Evolutionary conservation across 805 yeast genomes (phyloP).

Genomic region (Hyphopichia homilentoma): DNA sequence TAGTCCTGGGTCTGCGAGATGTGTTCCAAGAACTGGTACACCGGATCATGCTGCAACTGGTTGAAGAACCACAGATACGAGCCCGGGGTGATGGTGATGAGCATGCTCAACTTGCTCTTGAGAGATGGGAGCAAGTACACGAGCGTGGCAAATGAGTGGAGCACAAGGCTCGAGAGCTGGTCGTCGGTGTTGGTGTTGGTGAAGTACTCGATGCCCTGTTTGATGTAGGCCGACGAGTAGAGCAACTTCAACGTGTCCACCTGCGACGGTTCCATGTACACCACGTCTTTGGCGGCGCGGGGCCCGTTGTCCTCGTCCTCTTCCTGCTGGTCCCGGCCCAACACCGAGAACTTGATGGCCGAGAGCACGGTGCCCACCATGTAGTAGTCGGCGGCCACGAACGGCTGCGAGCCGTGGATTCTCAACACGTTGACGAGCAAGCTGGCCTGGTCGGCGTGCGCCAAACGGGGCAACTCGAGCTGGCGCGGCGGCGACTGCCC

Average conservation of each 20-base stretch:
- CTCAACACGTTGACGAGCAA: slow-evolving; percentile 15
- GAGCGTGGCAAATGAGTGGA: slow-evolving; percentile 22
- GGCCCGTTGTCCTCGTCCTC: slow-evolving; percentile 11
- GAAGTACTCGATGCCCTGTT: slow-evolving; percentile 13
- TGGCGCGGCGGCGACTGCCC: too few species aligned
- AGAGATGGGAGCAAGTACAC: slow-evolving; percentile 34
- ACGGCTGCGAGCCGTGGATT: slow-evolving; percentile 12
- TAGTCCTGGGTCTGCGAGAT: slow-evolving; percentile 8
- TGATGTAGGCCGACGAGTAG: slow-evolving; percentile 19
- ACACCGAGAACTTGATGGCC: slow-evolving; percentile 14
- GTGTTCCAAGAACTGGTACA: slow-evolving; percentile 12
- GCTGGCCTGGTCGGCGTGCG: too few species aligned
- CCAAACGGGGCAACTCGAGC: too few species aligned
- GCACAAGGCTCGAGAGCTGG: slow-evolving; percentile 9
- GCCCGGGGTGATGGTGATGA: slow-evolving; percentile 38
- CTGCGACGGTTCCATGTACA: slow-evolving; percentile 4
- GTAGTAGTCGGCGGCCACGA: slow-evolving; percentile 13
- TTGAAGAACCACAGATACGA: slow-evolving; percentile 29
- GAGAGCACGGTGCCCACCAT: slow-evolving; percentile 17
- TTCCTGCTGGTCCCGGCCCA: slow-evolving; percentile 16
- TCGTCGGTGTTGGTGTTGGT: slow-evolving; percentile 3
- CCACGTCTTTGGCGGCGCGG: slow-evolving; percentile 8
- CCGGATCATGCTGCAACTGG: slow-evolving; percentile 15
- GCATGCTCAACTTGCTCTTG: slow-evolving; percentile 38
- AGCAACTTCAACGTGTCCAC: slow-evolving; percentile 10